Conservation (phyloP, 176 grass and related monocot species). For the Tillandsia fasciculata region DNA sequence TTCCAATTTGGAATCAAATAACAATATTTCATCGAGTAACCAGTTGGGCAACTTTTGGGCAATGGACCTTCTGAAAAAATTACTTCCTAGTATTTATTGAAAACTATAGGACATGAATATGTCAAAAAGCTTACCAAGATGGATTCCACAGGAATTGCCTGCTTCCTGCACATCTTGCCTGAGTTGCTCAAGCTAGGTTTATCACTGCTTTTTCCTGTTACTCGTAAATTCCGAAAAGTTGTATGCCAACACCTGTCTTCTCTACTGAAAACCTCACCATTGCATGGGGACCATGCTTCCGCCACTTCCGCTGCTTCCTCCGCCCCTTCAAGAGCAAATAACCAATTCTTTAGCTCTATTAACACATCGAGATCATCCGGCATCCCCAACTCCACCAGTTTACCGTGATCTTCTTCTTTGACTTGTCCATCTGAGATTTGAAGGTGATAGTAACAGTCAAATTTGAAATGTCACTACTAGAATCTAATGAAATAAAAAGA, state of each 20-base stretch:
- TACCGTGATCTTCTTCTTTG: conserved; percentile 38
- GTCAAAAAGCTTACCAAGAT: conserved; percentile 51
- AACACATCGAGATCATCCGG: conserved; percentile 92
- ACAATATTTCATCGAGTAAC: too few relatives aligned
- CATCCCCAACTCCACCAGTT: conserved; percentile 66
- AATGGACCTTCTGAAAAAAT: too few relatives aligned
- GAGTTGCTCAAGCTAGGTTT: conserved; percentile 27
- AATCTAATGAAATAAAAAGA: too few relatives aligned
- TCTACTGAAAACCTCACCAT: conserved; percentile 47
- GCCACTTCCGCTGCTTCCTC: conserved; percentile 51
- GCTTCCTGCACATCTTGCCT: conserved; percentile 27
- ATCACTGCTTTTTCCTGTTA: conserved; percentile 70
- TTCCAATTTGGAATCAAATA: too few relatives aligned
- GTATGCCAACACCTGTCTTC: conserved; percentile 99
- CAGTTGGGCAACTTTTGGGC: too few relatives aligned
- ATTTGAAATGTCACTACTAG: too few relatives aligned
- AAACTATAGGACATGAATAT: neutral
- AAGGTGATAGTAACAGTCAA: neutral
- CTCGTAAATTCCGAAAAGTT: conserved; percentile 69
- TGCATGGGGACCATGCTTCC: conserved; percentile 33
- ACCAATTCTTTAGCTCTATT: conserved; percentile 82
- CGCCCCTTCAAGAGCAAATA: conserved; percentile 92
- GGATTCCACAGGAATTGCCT: conserved; percentile 60
- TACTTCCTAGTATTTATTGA: neutral
- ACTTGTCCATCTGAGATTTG: conserved; percentile 37